Conservation (phyloP, 176 grass and related monocot species). For the Triticum urartu region DNA sequence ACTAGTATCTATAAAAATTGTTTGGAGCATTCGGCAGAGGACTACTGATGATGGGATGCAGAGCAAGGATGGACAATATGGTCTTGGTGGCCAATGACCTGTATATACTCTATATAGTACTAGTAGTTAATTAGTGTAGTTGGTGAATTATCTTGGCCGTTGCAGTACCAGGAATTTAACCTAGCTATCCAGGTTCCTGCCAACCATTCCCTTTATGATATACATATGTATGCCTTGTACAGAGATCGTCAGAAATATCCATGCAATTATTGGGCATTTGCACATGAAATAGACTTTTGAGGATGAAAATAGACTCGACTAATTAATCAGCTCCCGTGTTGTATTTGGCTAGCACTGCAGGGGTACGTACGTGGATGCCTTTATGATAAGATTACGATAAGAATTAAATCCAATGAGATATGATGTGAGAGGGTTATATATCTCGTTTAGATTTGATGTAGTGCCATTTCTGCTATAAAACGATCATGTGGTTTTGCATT, state of each 20-base stretch:
- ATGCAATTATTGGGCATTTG: constrained; percentile 7
- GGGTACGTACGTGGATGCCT: not conserved
- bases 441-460: not conserved
- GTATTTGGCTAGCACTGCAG: not conserved
- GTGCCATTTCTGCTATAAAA: not conserved
- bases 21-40: not conserved
- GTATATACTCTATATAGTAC: no score
- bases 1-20: not conserved
- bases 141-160: not conserved
- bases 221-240: not conserved
- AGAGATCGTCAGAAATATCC: not conserved
- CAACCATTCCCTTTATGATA: not conserved
- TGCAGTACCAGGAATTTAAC: not conserved
- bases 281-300: constrained; percentile 2
- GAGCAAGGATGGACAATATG: not conserved
- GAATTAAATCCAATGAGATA: not conserved
- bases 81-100: not conserved
- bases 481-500: not conserved
- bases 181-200: not conserved
- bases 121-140: not conserved
- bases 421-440: not conserved
- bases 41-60: not conserved
- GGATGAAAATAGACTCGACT: not conserved
- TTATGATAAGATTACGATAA: not conserved
- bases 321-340: not conserved